Conservation (phyloP, 2,329 filamentous ascomycete genomes). For the Gremmenia infestans region DNA sequence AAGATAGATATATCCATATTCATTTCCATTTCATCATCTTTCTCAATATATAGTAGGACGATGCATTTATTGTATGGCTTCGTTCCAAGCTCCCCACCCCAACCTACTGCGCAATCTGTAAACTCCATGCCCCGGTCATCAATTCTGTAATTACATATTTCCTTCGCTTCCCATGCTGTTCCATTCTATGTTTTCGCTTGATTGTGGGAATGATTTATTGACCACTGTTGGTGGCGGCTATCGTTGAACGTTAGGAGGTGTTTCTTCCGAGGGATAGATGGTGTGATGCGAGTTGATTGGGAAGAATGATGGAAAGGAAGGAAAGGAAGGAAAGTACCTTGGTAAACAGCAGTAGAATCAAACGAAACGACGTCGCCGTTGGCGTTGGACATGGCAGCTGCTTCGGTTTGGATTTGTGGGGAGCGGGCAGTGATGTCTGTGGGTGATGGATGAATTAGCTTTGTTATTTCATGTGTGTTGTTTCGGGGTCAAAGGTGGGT, state of each 20-base stretch:
- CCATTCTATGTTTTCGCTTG: neutral
- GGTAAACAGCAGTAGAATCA: slow-evolving; percentile 19
- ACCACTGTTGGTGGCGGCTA: slow-evolving; percentile 1
- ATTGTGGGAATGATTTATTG: neutral
- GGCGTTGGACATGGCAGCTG: slow-evolving; percentile 23
- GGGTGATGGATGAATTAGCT: neutral
- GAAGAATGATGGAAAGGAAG: neutral
- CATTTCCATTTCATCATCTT: neutral
- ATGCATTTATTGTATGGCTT: too few species aligned
- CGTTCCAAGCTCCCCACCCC: neutral
- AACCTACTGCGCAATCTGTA: slow-evolving; percentile 6
- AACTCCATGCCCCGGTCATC: slow-evolving; percentile 6
- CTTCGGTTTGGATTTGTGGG: slow-evolving; percentile 13
- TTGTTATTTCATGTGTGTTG: neutral
- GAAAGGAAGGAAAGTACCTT: slow-evolving; percentile 10
- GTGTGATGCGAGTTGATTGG: neutral
- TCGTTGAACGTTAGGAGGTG: neutral
- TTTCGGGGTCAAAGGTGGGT: neutral
- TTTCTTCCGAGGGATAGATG: too few species aligned
- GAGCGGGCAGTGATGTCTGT: slow-evolving; percentile 12
- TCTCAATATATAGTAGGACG: neutral
- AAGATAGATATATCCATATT: neutral
- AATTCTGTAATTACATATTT: slow-evolving; percentile 1
- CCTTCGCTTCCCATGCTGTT: neutral
- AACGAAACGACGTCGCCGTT: slow-evolving; percentile 24